Conservation (phyloP, 371 early-diverging fungal species). For the Saksenaea vasiformis region DNA sequence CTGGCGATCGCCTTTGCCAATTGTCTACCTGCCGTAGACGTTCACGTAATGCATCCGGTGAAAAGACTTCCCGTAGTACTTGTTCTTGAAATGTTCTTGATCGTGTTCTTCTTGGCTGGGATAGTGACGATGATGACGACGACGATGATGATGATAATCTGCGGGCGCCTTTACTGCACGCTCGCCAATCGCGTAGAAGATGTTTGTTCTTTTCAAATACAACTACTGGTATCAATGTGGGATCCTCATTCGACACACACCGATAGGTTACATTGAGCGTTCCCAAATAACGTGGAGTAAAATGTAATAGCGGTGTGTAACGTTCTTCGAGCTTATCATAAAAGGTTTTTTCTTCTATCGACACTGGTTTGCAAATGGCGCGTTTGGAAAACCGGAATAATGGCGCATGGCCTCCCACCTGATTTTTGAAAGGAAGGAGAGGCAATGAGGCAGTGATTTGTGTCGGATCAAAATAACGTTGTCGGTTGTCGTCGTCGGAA, state of each 20-base stretch:
- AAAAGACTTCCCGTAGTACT: slow-evolving; percentile 77
- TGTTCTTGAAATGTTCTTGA: slow-evolving; percentile 57
- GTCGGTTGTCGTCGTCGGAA: slow-evolving; percentile 10
- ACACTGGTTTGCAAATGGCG: slow-evolving; percentile 66
- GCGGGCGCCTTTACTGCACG: slow-evolving; percentile 16
- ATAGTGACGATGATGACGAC: slow-evolving; percentile 9
- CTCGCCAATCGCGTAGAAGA: slow-evolving; percentile 56
- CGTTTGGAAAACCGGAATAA: slow-evolving; percentile 49
- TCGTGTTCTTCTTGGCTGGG: slow-evolving; percentile 4
- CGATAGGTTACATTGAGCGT: slow-evolving; percentile 90
- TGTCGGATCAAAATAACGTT: slow-evolving; percentile 43
- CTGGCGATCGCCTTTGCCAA: slow-evolving; percentile 26
- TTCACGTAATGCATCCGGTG: slow-evolving; percentile 66
- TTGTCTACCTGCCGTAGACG: slow-evolving; percentile 48
- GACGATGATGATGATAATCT: slow-evolving; percentile 12
- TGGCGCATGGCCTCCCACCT: slow-evolving; percentile 51
- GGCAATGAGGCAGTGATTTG: slow-evolving; percentile 67
- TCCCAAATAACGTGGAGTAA: slow-evolving; percentile 90
- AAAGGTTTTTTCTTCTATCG: slow-evolving; percentile 79
- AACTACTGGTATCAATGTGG: slow-evolving; percentile 60
- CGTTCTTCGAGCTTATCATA: slow-evolving; percentile 83
- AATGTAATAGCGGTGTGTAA: slow-evolving; percentile 82
- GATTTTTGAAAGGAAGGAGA: slow-evolving; percentile 45
- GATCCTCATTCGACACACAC: slow-evolving; percentile 33
- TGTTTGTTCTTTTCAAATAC: slow-evolving; percentile 81